Conservation (phyloP, 805 yeast species). For the Hanseniaspora lindneri region DNA sequence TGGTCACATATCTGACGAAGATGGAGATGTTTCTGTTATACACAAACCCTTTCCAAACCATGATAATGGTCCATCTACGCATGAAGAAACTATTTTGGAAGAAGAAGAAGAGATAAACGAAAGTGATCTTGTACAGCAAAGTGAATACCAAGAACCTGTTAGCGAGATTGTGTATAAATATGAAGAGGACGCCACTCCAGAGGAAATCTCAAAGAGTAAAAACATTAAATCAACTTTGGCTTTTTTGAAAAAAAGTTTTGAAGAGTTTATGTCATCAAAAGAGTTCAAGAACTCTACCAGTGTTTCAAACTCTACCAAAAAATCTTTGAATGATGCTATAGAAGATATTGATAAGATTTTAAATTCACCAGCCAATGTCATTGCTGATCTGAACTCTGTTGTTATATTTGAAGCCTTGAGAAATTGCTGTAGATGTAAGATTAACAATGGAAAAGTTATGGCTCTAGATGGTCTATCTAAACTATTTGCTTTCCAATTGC, state of each 20-base stretch:
- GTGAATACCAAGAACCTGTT: conserved; percentile 7
- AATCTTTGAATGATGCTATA: conserved; percentile 27
- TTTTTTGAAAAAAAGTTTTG: conserved; percentile 48
- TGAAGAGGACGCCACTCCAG: conserved; percentile 21
- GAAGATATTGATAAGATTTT: conserved; percentile 24
- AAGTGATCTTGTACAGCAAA: conserved; percentile 21
- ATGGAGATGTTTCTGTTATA: conserved; percentile 2
- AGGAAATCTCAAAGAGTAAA: conserved; percentile 16
- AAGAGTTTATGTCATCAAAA: conserved; percentile 43
- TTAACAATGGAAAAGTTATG: conserved; percentile 50
- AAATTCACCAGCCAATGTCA: conserved; percentile 16
- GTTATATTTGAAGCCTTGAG: conserved; percentile 70
- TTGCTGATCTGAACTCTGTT: conserved; percentile 32
- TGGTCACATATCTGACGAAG: no score
- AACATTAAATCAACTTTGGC: conserved; percentile 28
- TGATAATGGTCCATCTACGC: not conserved
- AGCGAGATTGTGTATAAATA: conserved; percentile 16
- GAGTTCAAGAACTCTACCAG: conserved; percentile 42
- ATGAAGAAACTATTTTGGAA: conserved; percentile 13
- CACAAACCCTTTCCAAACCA: not conserved
- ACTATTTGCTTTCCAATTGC: conserved; percentile 65
- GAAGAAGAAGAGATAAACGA: conserved; percentile 23
- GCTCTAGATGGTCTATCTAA: conserved; percentile 83
- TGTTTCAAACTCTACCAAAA: conserved; percentile 22
- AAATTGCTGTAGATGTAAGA: conserved; percentile 57